phyloP scores from a whole-genome alignment of 805 yeast genomes.

The Candida chauliodis region DNA sequence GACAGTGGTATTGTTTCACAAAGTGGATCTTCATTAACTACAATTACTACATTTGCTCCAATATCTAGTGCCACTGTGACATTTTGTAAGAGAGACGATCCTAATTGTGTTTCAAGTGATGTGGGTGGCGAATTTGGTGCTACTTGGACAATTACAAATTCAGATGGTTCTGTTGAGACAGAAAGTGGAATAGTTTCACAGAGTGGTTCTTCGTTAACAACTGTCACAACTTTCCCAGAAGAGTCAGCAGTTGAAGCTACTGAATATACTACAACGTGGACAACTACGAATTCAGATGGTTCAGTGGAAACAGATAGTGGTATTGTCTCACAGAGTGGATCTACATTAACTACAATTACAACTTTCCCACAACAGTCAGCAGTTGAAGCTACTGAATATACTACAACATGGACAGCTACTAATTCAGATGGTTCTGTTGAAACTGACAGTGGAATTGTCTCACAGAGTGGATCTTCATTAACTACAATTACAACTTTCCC shows the following conservation, averaged over 20 bases:
- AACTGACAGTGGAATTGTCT: constrained; percentile 15
- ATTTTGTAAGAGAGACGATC: too few species aligned
- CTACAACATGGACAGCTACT: constrained; percentile 12
- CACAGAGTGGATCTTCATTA: constrained; percentile 15
- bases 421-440: constrained; percentile 10
- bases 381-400: background rate
- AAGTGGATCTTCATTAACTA: too few species aligned
- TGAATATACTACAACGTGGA: constrained; percentile 9
- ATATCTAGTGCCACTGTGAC: too few species aligned
- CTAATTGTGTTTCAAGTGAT: too few species aligned
- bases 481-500: constrained; percentile 13
- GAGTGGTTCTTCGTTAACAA: constrained; percentile 1
- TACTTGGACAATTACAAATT: constrained; percentile 12
- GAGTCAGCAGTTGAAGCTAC: constrained; percentile 4
- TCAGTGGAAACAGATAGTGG: constrained; percentile 14
- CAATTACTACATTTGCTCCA: too few species aligned
- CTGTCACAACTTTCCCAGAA: background rate
- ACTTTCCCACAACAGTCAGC: background rate
- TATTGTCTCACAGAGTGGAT: constrained; percentile 9
- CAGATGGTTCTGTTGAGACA: constrained; percentile 14
- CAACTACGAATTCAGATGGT: constrained; percentile 13
- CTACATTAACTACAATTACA: background rate
- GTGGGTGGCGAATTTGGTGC: constrained; percentile 12
- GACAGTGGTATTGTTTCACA: too few species aligned
- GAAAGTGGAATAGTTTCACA: constrained; percentile 12